Evolutionary conservation across 2,329 filamentous ascomycete species (phyloP).

Genomic region (Rhynchosporium agropyri): DNA sequence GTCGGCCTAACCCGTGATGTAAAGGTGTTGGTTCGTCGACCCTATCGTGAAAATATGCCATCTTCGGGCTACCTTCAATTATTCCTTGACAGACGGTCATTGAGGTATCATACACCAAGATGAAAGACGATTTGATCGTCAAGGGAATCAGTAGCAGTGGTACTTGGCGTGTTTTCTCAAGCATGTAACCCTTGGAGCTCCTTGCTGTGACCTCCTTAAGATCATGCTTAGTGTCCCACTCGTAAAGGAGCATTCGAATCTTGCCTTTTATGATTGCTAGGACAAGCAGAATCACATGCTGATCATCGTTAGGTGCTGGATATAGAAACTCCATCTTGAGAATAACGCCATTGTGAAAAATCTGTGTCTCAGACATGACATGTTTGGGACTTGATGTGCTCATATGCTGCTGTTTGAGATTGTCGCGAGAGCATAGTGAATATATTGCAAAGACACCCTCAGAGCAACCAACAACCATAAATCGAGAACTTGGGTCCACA

Average conservation of each 20-base stretch:
- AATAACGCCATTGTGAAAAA: constrained; percentile 68
- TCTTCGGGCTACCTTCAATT: constrained; percentile 54
- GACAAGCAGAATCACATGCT: constrained; percentile 77
- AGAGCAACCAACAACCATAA: constrained; percentile 70
- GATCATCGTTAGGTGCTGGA: constrained; percentile 65
- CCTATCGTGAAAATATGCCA: constrained; percentile 49
- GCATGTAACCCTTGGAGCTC: constrained; percentile 53
- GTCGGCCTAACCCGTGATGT: constrained; percentile 51
- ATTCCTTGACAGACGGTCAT: constrained; percentile 60
- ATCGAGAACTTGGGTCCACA: constrained; percentile 74
- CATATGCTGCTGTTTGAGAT: constrained; percentile 54
- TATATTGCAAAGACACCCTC: constrained; percentile 73
- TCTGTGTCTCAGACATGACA: constrained; percentile 50
- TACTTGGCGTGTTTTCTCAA: constrained; percentile 57
- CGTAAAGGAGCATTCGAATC: constrained; percentile 59
- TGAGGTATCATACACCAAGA: constrained; percentile 63
- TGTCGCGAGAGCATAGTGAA: constrained; percentile 61
- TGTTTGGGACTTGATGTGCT: constrained; percentile 55
- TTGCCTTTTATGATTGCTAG: constrained; percentile 54
- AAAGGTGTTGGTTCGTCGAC: constrained; percentile 48
- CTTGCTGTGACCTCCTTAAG: constrained; percentile 50
- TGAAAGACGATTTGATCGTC: constrained; percentile 69
- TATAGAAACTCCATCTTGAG: constrained; percentile 86
- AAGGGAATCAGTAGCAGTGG: constrained; percentile 74
- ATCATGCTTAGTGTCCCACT: constrained; percentile 59